A percentile compares a stretch with the other conserved stretches of the same genome.
Conservation (phyloP, 257 asterid species). For the Solanum dulcamara region DNA sequence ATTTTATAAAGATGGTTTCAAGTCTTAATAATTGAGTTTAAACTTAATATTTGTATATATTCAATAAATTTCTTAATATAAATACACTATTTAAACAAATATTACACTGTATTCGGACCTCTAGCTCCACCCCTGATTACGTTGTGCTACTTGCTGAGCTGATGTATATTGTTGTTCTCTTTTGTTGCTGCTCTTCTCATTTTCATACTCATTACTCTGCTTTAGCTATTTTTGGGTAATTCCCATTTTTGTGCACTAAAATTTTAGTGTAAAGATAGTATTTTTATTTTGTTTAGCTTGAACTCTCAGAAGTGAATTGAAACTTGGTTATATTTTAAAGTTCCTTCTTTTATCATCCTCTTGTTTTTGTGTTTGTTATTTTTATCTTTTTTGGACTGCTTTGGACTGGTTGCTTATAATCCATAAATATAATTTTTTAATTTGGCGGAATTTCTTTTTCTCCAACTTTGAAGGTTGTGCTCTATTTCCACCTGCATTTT, state of each 20-base stretch:
- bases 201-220: constrained; percentile 68
- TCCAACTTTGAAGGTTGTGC: constrained; percentile 12
- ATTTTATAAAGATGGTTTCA: not conserved
- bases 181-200: constrained; percentile 78
- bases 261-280: not conserved
- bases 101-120: not conserved
- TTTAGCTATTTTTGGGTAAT: constrained; percentile 7
- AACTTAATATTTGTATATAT: too few relatives aligned
- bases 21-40: not conserved
- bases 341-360: not conserved
- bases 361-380: not conserved
- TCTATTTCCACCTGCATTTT: constrained; percentile 18
- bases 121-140: too few relatives aligned
- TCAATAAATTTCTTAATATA: too few relatives aligned
- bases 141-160: not conserved
- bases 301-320: not conserved
- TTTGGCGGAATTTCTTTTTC: too few relatives aligned
- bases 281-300: not conserved
- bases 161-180: not conserved
- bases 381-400: not conserved
- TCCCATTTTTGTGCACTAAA: too few relatives aligned
- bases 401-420: too few relatives aligned
- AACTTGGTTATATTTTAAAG: not conserved
- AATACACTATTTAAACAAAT: too few relatives aligned
- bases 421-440: too few relatives aligned